Percentiles rank a stretch among this genome's conserved stretches.
phyloP scores from a whole-genome alignment of 2,329 filamentous ascomycete species.

The Beauveria australis region DNA sequence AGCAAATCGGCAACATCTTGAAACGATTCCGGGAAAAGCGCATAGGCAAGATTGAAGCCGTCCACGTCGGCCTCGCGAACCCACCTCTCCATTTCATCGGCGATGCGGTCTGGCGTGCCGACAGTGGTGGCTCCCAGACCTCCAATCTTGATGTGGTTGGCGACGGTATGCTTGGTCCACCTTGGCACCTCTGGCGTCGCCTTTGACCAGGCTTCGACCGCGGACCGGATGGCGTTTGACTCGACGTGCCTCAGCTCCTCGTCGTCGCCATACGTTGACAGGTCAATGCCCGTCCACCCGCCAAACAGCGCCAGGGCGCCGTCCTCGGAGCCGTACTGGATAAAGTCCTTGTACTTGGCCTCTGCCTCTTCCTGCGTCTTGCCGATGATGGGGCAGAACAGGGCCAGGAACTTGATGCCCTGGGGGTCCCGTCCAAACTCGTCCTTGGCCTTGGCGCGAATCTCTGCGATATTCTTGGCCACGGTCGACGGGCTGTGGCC shows the following conservation, averaged over 20 bases:
- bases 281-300: constrained; percentile 59
- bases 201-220: constrained; percentile 39
- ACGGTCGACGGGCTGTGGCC: constrained; percentile 48
- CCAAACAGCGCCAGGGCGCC: constrained; percentile 57
- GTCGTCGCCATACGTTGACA: constrained; percentile 52
- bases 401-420: constrained; percentile 52
- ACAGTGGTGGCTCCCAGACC: constrained; percentile 23
- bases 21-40: constrained; percentile 49
- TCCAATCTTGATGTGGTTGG: constrained; percentile 25
- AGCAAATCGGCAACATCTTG: constrained; percentile 58
- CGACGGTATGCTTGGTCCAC: constrained; percentile 28
- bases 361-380: constrained; percentile 52
- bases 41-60: constrained; percentile 37
- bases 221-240: constrained; percentile 50
- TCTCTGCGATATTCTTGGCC: constrained; percentile 47
- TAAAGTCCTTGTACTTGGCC: constrained; percentile 39
- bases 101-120: constrained; percentile 23
- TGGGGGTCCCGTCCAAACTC: constrained; percentile 43
- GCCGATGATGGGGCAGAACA: constrained; percentile 51
- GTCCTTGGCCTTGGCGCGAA: constrained; percentile 40
- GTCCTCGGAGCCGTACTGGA: constrained; percentile 49
- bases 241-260: constrained; percentile 55
- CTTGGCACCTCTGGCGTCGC: constrained; percentile 22
- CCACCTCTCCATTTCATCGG: constrained; percentile 27
- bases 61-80: constrained; percentile 51